These are phyloP conservation scores for Eutrema japonicum DNA, from an alignment of 345 rosid species.

Conservation along the genomic window DNA sequence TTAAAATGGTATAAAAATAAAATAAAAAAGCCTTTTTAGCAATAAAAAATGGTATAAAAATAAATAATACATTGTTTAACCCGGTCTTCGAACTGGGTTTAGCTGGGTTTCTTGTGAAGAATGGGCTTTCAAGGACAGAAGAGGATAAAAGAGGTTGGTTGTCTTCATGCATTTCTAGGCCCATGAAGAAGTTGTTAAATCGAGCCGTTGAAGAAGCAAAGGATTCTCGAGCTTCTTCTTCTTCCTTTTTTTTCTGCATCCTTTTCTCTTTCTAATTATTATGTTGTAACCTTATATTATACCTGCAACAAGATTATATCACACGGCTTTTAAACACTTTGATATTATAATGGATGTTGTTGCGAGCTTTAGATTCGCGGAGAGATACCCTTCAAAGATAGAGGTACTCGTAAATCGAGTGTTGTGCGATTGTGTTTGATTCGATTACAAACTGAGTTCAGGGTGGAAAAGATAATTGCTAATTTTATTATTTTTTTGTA, in stretches of 20 bases:
- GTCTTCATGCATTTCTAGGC: not conserved
- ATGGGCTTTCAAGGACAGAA: not conserved
- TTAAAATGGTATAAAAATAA: too few species aligned
- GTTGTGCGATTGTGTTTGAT: not conserved
- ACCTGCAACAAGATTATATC: conserved; percentile 5
- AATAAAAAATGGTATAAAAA: too few species aligned
- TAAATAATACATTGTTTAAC: not conserved
- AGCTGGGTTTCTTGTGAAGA: not conserved
- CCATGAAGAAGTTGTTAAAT: not conserved
- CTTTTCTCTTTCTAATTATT: not conserved
- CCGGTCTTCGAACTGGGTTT: not conserved
- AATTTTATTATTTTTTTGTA: not conserved
- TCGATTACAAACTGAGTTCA: not conserved
- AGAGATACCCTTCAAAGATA: not conserved
- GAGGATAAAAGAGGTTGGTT: not conserved
- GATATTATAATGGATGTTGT: not conserved
- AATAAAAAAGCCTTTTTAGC: too few species aligned
- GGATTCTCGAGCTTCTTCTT: not conserved
- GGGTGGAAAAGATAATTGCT: not conserved
- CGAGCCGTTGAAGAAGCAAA: conserved; percentile 5
- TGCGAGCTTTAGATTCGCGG: not conserved
- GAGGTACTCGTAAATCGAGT: not conserved
- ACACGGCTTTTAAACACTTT: conserved; percentile 5
- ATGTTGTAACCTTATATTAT: not conserved
- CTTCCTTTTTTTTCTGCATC: not conserved